A percentile compares a stretch with the other conserved stretches of the same genome.
These are phyloP conservation scores for Digitaria exilis DNA, from an alignment of 202 grass and related monocot species.

Conservation along the genomic window DNA sequence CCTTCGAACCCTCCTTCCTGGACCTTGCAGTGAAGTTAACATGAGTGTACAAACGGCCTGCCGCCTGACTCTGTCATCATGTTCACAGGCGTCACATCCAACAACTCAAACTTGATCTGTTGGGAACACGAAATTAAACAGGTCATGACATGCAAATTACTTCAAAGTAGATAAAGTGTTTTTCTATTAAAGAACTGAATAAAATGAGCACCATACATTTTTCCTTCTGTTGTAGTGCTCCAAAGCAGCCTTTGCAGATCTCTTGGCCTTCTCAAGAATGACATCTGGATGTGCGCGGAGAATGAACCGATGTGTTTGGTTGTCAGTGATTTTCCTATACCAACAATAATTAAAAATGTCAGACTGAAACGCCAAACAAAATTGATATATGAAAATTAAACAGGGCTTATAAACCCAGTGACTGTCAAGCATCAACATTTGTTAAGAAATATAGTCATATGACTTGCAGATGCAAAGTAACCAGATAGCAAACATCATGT, in stretches of 20 bases:
- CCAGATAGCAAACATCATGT: background rate
- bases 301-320: background rate
- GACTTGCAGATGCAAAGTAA: background rate
- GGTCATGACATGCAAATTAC: background rate
- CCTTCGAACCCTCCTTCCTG: no score
- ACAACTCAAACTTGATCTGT: background rate
- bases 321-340: background rate
- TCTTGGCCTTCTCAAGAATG: background rate
- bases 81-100: background rate
- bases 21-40: no score
- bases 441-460: background rate
- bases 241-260: background rate
- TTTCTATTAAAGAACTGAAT: background rate
- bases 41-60: background rate
- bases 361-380: background rate
- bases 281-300: background rate
- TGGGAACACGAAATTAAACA: background rate
- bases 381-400: background rate
- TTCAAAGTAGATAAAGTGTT: no score
- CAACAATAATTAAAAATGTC: background rate
- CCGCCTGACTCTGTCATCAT: background rate
- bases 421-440: background rate
- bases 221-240: slow-evolving; percentile 10
- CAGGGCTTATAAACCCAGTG: background rate
- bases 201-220: background rate